These are phyloP conservation scores for Phytophthora vignae DNA, from an alignment of 352 stramenopile species.

Conservation along the genomic window DNA sequence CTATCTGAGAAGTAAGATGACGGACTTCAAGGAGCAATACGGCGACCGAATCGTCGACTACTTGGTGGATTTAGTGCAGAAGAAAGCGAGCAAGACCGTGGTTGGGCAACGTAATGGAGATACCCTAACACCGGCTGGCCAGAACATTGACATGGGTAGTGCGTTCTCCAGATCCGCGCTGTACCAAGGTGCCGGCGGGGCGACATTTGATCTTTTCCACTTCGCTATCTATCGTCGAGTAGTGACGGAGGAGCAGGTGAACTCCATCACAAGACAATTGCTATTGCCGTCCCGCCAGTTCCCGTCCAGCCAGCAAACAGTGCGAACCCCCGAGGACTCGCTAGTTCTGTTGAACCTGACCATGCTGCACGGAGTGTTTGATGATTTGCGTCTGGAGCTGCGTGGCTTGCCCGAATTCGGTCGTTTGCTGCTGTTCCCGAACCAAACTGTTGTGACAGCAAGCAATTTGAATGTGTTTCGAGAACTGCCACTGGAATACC, in stretches of 20 bases:
- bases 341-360: conserved; percentile 55
- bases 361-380: conserved; percentile 66
- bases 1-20: conserved; percentile 59
- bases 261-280: conserved; percentile 33
- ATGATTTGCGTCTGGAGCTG: conserved; percentile 67
- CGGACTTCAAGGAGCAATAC: conserved; percentile 61
- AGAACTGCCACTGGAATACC: conserved; percentile 50
- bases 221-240: conserved; percentile 68
- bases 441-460: conserved; percentile 47
- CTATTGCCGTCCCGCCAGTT: conserved; percentile 59
- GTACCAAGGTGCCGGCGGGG: conserved; percentile 56
- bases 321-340: conserved; percentile 58
- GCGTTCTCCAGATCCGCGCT: conserved; percentile 34
- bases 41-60: conserved; percentile 68
- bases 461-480: conserved; percentile 53
- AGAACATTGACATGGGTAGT: conserved; percentile 13
- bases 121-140: background rate
- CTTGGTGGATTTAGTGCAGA: conserved; percentile 53
- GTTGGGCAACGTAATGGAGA: conserved; percentile 12
- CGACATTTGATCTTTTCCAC: conserved; percentile 77
- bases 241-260: conserved; percentile 35
- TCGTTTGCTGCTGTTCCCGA: conserved; percentile 59
- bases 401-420: conserved; percentile 54
- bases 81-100: conserved; percentile 26
- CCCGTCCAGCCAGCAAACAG: conserved; percentile 32